phyloP scores from a whole-genome alignment of 2,329 filamentous ascomycete species.

The Aphanocladium album region DNA sequence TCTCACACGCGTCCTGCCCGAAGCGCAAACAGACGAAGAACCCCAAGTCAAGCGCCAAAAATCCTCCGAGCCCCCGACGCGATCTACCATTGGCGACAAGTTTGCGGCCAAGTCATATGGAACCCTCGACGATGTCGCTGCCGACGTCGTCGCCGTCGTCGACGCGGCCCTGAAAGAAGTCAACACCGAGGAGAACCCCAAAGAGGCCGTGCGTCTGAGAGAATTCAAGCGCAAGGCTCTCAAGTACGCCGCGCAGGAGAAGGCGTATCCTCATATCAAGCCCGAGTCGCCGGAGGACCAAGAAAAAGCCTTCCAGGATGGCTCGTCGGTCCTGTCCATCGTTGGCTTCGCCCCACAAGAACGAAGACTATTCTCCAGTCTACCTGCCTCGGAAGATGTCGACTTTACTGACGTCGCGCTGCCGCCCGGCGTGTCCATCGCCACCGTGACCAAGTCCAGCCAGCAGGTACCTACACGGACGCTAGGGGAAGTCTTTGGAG shows the following conservation, averaged over 20 bases:
- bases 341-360: conserved; percentile 69
- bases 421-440: conserved; percentile 64
- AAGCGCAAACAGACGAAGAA: conserved; percentile 39
- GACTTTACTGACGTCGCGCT: conserved; percentile 45
- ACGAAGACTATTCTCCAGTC: conserved; percentile 80
- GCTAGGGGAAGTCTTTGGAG: conserved; percentile 69
- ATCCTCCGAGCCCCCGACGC: conserved; percentile 38
- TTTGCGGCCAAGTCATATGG: conserved; percentile 47
- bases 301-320: conserved; percentile 36
- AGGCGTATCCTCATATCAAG: conserved; percentile 41
- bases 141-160: conserved; percentile 48
- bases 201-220: conserved; percentile 40
- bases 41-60: conserved; percentile 58
- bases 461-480: conserved; percentile 51
- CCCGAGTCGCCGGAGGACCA: conserved; percentile 35
- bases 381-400: conserved; percentile 41
- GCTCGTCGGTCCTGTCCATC: conserved; percentile 64
- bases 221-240: conserved; percentile 60
- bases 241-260: conserved; percentile 57
- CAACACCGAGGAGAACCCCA: conserved; percentile 28
- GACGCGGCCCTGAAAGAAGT: conserved; percentile 45
- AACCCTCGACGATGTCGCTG: conserved; percentile 60
- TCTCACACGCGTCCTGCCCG: conserved; percentile 48
- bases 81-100: conserved; percentile 50
- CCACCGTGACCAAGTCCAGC: conserved; percentile 29